These are phyloP conservation scores for Hypoxylon perforatum DNA, from an alignment of 495 filamentous ascomycete genomes.

Conservation along the genomic window DNA sequence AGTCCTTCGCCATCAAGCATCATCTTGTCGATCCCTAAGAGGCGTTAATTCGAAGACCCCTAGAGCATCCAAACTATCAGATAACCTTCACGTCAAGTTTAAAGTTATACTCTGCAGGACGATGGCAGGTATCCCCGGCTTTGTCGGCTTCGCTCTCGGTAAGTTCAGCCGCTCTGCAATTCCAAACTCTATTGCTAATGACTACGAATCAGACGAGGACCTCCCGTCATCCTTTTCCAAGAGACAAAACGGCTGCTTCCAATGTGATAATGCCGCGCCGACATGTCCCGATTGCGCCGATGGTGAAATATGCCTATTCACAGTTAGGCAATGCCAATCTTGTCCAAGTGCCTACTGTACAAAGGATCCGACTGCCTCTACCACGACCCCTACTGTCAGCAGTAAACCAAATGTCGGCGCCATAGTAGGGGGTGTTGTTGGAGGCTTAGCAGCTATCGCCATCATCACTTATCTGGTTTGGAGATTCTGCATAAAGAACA, in stretches of 20 bases:
- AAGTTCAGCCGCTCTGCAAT: slow-evolving; percentile 26
- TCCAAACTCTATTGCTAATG: slow-evolving; percentile 20
- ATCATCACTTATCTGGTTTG: slow-evolving; percentile 82
- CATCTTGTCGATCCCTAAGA: slow-evolving; percentile 38
- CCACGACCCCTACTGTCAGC: slow-evolving; percentile 25
- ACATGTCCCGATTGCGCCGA: slow-evolving; percentile 65
- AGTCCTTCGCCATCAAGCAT: slow-evolving; percentile 28
- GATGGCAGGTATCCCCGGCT: slow-evolving; percentile 47
- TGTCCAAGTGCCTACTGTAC: slow-evolving; percentile 57
- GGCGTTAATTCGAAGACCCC: slow-evolving; percentile 15
- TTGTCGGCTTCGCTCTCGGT: slow-evolving; percentile 46
- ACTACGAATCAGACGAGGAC: slow-evolving; percentile 33
- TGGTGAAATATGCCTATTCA: slow-evolving; percentile 51
- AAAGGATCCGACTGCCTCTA: slow-evolving; percentile 43
- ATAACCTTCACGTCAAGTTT: slow-evolving; percentile 1
- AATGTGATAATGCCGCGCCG: slow-evolving; percentile 42
- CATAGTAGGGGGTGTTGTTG: slow-evolving; percentile 86
- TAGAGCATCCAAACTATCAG: slow-evolving; percentile 9
- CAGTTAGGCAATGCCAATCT: slow-evolving; percentile 45
- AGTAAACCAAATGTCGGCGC: slow-evolving; percentile 75
- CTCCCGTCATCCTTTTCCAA: slow-evolving; percentile 36
- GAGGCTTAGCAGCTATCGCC: slow-evolving; percentile 75
- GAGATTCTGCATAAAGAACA: slow-evolving; percentile 85
- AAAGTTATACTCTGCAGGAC: slow-evolving; percentile 5
- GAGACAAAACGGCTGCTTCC: slow-evolving; percentile 45